Conservation (phyloP, 2,329 filamentous ascomycete genomes). For the Annulohypoxylon truncatum region DNA sequence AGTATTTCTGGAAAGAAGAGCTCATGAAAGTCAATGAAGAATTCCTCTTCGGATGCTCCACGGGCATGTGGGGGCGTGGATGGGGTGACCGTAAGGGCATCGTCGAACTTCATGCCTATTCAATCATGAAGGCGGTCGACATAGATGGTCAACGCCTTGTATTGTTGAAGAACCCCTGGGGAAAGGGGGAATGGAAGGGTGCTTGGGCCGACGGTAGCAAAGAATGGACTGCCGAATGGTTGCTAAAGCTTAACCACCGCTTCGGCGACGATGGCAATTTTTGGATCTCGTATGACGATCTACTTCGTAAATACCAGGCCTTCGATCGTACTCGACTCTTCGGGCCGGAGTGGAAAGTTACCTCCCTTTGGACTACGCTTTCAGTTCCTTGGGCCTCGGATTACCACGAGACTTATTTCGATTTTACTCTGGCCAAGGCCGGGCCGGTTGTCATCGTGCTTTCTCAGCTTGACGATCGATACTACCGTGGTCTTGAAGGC, state of each 20-base stretch:
- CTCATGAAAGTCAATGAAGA: constrained; percentile 82
- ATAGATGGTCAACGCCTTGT: constrained; percentile 72
- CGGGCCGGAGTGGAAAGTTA: constrained; percentile 64
- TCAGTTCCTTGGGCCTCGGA: constrained; percentile 67
- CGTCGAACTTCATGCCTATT: constrained; percentile 69
- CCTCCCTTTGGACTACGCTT: constrained; percentile 62
- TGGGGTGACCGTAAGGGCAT: constrained; percentile 67
- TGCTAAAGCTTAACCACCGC: constrained; percentile 76
- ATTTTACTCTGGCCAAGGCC: constrained; percentile 60
- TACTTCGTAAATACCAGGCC: constrained; percentile 68
- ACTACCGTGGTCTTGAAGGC: constrained; percentile 67
- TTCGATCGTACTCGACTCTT: constrained; percentile 70
- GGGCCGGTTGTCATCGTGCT: constrained; percentile 67
- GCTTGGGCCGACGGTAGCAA: constrained; percentile 85
- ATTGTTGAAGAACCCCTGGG: constrained; percentile 81
- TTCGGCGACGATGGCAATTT: constrained; percentile 81
- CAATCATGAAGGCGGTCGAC: constrained; percentile 68
- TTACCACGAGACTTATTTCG: constrained; percentile 66
- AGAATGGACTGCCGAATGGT: constrained; percentile 85
- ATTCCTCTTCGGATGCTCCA: constrained; percentile 75
- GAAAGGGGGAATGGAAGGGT: constrained; percentile 82
- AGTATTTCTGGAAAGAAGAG: constrained; percentile 83
- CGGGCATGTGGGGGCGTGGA: constrained; percentile 60
- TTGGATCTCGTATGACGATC: constrained; percentile 69
- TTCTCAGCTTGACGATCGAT: constrained; percentile 67